Evolutionary conservation across 495 filamentous ascomycete species (phyloP), one percentile per base, ranked within the genome.

Genomic region (Cercophora samala): DNA sequence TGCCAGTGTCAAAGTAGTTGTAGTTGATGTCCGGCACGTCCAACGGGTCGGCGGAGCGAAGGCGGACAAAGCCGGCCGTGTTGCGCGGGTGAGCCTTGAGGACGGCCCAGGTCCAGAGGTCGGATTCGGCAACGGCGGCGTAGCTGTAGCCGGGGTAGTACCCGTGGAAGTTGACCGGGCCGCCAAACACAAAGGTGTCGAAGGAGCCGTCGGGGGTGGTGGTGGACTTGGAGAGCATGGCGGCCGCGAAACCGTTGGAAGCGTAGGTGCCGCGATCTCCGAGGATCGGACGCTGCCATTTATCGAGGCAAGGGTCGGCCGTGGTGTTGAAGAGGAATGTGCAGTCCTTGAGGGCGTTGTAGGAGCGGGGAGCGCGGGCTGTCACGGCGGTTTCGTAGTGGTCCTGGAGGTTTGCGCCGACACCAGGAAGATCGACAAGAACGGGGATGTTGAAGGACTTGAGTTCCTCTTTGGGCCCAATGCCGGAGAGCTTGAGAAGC

Each of bases 331-430:
- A 78, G 21, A 63, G 46, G 19, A 77, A 79, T 4, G 83, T 85
- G 74, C 86, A 88, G 42, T 78, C 80, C 13, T 74, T 63, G 25
- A 84, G 74, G 0, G 78, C 72, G 0, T 73, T 69, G 66, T 80
- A 84, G 70, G 83, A 74, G 21, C 72, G 59, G 22, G 82, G 79
- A 8, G 77, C 73, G 1, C 80, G 74, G 59, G 76, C 83, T 37
- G 80, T 77, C 5, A 88, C 80, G 37, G 77, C 70, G 23, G 77
- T 80, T 64, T 89, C 87, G 71, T 87, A 86, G 72, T 85, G 86
- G 68, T 90, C 87, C 63, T 90, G 87, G 1, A 91, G 76, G 73
- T 91, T 91, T n/a, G 79, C 78, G 52, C 89, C 89, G 0, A 91
- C 88, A 15, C 84, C 86, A 0, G 87, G 86, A 0, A 86, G 77